Base-by-base conservation (phyloP, 2,329 filamentous ascomycete species). In the Ophiocordyceps sinensis region DNA sequence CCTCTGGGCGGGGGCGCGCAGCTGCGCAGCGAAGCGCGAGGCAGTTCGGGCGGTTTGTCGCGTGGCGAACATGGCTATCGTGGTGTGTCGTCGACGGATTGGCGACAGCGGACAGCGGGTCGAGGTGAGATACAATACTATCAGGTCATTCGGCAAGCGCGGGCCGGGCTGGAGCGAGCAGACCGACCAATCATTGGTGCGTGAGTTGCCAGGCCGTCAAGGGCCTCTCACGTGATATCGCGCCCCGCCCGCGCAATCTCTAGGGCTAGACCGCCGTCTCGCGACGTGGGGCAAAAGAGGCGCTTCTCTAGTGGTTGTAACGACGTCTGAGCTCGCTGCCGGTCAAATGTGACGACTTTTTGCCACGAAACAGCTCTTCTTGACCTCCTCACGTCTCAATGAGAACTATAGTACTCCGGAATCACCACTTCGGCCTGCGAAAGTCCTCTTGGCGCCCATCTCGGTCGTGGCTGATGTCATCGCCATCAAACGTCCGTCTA, bases 1-100 rank as follows among this genome's bases (percentile, higher is more conserved):
- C 63, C 83, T 79, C 71, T 85, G 82, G 53, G 69, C 65, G 48
- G 70, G 63, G 48, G 63, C 64, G 56, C 75, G 75, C 52, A 78
- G 61, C 63, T 75, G 75, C 53, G 73, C 67, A 51, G 68, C 62
- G 52, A 75, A 64, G 64, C 79, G 81, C 68, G 78, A 76, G 49
- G 75, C 67, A 47, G 70, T 63, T 57, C 79, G 79, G 58, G 76
- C 56, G 50, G 77, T 58, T 52, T 71, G 68, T 61, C 77, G 75
- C 62, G 76, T 72, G 56, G 75, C 64, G 53, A 79, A 68, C 82
- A 86, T 85, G 44, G 58, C 39, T 47, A 48, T 39, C 43, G 51
- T 50, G 45, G 55, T 37, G 13, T 17, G 31, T 41, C 42, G 45
- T 39, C 50, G 49, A 49, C 13, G 10, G 34, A 19, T 23, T 36